A percentile compares a stretch with the other conserved stretches of the same genome.
These are phyloP conservation scores for Pichia sp. DNA, from an alignment of 1,139 yeast species.

Conservation along the genomic window DNA sequence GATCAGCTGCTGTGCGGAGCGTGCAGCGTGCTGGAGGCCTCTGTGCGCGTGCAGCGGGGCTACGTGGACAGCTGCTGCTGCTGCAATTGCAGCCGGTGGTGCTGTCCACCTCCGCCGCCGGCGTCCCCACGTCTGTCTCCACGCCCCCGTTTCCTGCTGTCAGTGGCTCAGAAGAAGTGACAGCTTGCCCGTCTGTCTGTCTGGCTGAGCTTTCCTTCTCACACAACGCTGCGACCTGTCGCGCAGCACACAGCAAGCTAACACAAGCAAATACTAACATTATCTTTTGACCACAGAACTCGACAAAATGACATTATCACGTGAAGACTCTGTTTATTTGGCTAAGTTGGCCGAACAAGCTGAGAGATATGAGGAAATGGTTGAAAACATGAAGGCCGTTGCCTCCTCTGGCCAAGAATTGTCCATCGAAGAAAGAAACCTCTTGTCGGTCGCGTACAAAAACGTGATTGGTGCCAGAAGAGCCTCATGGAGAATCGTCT, in stretches of 20 bases:
- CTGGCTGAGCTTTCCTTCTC: not conserved
- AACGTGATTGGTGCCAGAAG: constrained; percentile 99
- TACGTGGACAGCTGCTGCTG: too few relatives aligned
- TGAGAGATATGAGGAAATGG: constrained; percentile 99
- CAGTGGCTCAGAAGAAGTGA: not conserved
- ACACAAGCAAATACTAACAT: not conserved
- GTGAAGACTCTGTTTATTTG: constrained; percentile 97
- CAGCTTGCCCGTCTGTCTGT: not conserved
- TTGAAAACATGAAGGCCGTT: constrained; percentile 96
- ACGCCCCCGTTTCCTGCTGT: not conserved
- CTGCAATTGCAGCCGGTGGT: too few relatives aligned
- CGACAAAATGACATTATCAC: constrained; percentile 65
- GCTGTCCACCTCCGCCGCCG: too few relatives aligned
- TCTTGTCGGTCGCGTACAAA: constrained; percentile 95
- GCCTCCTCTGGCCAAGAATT: constrained; percentile 95
- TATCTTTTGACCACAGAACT: constrained; percentile 4
- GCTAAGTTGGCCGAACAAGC: constrained; percentile 99
- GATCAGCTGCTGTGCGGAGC: not conserved
- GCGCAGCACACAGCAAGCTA: not conserved
- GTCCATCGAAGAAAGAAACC: constrained; percentile 95
- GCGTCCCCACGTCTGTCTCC: not conserved
- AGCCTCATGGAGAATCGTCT: constrained; percentile 98
- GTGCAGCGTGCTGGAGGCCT: not conserved
- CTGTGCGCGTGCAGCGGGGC: not conserved
- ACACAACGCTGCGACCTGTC: not conserved